These are phyloP conservation scores for Leishmania braziliensis DNA, from an alignment of 208 protist genomes.

Conservation along the genomic window DNA sequence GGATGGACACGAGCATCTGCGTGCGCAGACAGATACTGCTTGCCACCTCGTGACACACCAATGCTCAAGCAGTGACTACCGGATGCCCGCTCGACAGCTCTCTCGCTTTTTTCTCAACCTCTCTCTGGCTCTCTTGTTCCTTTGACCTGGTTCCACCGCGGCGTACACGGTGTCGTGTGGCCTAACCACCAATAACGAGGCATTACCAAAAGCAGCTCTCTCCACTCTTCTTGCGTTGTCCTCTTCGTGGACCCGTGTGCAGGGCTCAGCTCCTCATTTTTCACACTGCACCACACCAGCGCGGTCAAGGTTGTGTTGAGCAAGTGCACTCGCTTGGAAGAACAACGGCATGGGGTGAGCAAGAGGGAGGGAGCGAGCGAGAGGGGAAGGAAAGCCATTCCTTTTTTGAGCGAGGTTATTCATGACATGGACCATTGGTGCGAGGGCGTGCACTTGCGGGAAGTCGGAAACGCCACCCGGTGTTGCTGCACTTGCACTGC, in stretches of 20 bases:
- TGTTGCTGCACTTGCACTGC: no score
- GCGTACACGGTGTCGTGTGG: background rate
- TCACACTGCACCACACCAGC: background rate
- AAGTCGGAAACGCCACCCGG: no score
- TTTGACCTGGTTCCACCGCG: background rate
- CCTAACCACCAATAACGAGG: background rate
- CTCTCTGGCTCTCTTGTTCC: slow-evolving; percentile 7
- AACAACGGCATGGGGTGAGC: background rate
- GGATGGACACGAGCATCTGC: no score
- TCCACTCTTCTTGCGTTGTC: background rate
- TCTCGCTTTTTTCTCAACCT: background rate
- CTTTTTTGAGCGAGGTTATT: no score
- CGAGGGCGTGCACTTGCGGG: no score
- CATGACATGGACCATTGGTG: no score
- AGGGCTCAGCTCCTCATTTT: no score
- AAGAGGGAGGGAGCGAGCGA: background rate
- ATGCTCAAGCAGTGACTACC: background rate
- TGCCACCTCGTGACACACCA: background rate
- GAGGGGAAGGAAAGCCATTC: background rate
- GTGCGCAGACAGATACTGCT: background rate
- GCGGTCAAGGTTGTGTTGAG: background rate
- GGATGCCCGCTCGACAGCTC: background rate
- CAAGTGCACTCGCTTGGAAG: background rate
- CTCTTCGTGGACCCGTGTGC: background rate
- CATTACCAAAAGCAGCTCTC: background rate